phyloP scores from a whole-genome alignment of 306 rosid species.

The Pueraria montana region DNA sequence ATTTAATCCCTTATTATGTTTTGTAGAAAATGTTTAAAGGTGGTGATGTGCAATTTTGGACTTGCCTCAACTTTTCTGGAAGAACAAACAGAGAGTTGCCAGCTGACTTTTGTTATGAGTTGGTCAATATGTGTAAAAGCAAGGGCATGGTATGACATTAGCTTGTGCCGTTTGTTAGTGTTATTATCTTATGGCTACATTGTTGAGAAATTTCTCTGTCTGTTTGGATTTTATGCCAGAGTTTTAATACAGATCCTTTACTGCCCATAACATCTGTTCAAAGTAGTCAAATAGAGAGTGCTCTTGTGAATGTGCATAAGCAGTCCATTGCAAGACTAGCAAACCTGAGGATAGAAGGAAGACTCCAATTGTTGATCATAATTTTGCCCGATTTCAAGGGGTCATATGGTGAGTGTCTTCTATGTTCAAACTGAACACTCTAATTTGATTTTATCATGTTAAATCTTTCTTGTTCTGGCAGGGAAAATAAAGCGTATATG shows the following conservation, averaged over 20 bases:
- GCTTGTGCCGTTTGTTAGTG: neutral
- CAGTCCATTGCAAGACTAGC: slow-evolving; percentile 16
- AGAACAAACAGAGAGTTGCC: slow-evolving; percentile 23
- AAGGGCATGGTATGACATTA: slow-evolving; percentile 77
- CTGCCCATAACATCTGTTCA: slow-evolving; percentile 40
- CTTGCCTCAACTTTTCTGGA: slow-evolving; percentile 60
- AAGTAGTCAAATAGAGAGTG: slow-evolving; percentile 52
- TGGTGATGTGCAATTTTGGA: slow-evolving; percentile 67
- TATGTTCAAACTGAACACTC: neutral
- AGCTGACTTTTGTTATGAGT: slow-evolving; percentile 38
- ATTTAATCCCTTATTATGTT: neutral
- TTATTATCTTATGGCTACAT: neutral
- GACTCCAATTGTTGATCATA: slow-evolving; percentile 67
- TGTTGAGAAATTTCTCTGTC: neutral
- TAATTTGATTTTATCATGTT: neutral
- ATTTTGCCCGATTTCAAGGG: slow-evolving; percentile 77
- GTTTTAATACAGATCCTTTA: slow-evolving; percentile 50
- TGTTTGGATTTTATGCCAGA: slow-evolving; percentile 47
- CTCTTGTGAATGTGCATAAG: slow-evolving; percentile 52
- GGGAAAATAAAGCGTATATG: slow-evolving; percentile 76
- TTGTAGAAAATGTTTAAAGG: slow-evolving; percentile 80
- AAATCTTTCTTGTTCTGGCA: slow-evolving; percentile 36
- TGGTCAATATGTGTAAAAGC: slow-evolving; percentile 64
- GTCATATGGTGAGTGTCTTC: slow-evolving; percentile 66
- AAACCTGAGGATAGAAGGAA: neutral